Conservation (phyloP, 225 moss, liverwort and hornwort species). For the Marchantia polymorpha region DNA sequence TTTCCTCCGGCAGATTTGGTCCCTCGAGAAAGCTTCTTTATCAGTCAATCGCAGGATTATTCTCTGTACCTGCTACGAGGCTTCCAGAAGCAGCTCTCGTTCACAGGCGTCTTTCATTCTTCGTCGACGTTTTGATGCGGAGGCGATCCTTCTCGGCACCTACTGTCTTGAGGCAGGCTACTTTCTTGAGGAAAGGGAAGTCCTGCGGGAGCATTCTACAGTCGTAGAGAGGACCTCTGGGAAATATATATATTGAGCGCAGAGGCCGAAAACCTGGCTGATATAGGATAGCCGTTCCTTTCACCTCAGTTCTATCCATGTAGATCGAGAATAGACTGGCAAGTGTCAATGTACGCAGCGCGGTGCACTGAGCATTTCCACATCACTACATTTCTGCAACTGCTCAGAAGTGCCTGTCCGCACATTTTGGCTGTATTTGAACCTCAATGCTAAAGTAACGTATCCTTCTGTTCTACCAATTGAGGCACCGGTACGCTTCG, state of each 20-base stretch:
- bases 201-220: background rate
- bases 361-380: constrained; percentile 1
- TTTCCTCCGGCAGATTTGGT: background rate
- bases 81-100: background rate
- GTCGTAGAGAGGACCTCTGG: background rate
- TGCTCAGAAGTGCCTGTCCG: background rate
- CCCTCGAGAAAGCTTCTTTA: constrained; percentile 2
- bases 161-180: background rate
- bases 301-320: background rate
- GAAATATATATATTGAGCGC: background rate
- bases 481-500: background rate
- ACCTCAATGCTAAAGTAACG: constrained; percentile 4
- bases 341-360: constrained; percentile 18
- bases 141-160: constrained; percentile 3
- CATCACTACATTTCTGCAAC: background rate
- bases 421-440: background rate
- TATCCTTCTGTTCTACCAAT: background rate
- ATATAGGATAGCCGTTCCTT: background rate
- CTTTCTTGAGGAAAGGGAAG: background rate
- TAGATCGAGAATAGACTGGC: constrained; percentile 16
- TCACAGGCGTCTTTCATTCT: background rate
- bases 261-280: background rate
- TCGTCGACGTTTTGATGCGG: background rate
- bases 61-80: background rate
- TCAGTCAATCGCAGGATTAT: constrained; percentile 1